Percentiles rank a stretch among this genome's conserved stretches.
These are phyloP conservation scores for Coemansia sp. DNA, from an alignment of 192 early-diverging fungal genomes.

Conservation along the genomic window DNA sequence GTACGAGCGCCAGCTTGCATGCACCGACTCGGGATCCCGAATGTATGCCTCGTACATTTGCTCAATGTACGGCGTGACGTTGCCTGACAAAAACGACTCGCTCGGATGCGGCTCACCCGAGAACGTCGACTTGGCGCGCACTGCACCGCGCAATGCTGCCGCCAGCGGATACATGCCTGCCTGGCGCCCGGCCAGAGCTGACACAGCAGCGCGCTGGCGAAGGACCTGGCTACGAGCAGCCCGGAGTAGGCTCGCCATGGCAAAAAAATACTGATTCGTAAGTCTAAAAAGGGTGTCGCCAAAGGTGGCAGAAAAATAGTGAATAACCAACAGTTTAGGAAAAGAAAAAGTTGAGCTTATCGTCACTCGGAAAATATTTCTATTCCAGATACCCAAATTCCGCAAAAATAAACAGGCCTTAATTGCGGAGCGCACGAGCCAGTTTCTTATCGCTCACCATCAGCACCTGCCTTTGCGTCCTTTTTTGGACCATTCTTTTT, in stretches of 20 bases:
- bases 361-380: conserved; percentile 18
- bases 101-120: conserved; percentile 56
- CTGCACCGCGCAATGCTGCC: conserved; percentile 11
- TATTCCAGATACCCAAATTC: neutral
- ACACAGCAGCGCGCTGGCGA: conserved; percentile 32
- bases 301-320: conserved; percentile 1
- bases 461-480: neutral
- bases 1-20: conserved; percentile 96
- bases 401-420: neutral
- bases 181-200: conserved; percentile 19
- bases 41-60: conserved; percentile 95
- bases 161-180: conserved; percentile 14
- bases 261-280: conserved; percentile 5
- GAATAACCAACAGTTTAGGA: conserved; percentile 3
- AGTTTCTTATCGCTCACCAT: conserved; percentile 8
- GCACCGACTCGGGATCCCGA: conserved; percentile 85
- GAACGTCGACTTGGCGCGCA: conserved; percentile 37
- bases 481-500: neutral
- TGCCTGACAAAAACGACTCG: conserved; percentile 85
- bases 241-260: conserved; percentile 49
- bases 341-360: conserved; percentile 5
- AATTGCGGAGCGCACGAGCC: neutral
- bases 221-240: conserved; percentile 51
- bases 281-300: conserved; percentile 5
- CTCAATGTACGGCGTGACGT: conserved; percentile 84